Conservation (phyloP, 2,329 filamentous ascomycete genomes). For the Claviceps cyperi region DNA sequence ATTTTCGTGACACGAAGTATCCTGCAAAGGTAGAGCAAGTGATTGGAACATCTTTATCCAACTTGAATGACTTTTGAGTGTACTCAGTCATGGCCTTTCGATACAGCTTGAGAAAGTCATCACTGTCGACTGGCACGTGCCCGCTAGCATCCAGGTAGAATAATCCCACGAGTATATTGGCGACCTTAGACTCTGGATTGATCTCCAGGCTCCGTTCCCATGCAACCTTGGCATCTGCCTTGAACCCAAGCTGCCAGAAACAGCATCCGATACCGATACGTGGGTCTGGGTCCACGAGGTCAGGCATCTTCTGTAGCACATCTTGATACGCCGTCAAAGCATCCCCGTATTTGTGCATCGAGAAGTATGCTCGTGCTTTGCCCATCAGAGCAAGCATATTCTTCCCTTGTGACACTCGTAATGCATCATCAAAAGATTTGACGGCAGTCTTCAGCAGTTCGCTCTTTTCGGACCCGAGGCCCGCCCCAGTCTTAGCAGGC, state of each 20-base stretch:
- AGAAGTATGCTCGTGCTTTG: conserved; percentile 74
- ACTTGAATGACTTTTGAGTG: conserved; percentile 83
- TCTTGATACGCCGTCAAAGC: conserved; percentile 77
- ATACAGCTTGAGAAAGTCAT: conserved; percentile 72
- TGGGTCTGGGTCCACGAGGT: conserved; percentile 83
- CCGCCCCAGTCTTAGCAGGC: conserved; percentile 52
- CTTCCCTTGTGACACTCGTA: conserved; percentile 66
- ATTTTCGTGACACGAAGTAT: conserved; percentile 77
- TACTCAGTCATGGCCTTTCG: conserved; percentile 91
- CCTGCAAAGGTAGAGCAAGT: conserved; percentile 81
- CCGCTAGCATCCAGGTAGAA: conserved; percentile 83
- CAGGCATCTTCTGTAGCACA: conserved; percentile 71
- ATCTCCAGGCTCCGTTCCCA: conserved; percentile 83
- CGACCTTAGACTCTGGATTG: conserved; percentile 70
- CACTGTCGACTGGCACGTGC: conserved; percentile 67
- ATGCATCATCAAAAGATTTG: conserved; percentile 90
- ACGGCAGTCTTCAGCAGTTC: conserved; percentile 74
- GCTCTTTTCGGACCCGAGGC: conserved; percentile 56
- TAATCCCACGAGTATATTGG: conserved; percentile 77
- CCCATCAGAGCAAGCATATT: conserved; percentile 91
- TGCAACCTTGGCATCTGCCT: conserved; percentile 76
- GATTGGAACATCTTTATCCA: conserved; percentile 80
- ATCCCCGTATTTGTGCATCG: conserved; percentile 72
- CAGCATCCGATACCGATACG: conserved; percentile 93
- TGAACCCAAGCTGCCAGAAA: conserved; percentile 91